Base-by-base conservation (phyloP, 2,329 filamentous ascomycete species). In the Colletotrichum nymphaeae region DNA sequence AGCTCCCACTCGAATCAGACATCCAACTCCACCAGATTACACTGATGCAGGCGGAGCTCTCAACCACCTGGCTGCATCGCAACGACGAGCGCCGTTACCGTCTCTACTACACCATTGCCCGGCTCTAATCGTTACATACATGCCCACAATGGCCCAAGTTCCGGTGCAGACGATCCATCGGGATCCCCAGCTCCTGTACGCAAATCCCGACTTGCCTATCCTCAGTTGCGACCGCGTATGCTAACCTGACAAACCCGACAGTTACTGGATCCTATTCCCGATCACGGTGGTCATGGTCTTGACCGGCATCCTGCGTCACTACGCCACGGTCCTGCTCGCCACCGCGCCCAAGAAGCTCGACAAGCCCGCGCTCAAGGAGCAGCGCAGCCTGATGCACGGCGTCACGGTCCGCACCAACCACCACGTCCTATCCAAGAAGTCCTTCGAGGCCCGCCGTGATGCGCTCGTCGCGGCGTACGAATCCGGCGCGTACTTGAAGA, bases 261-360 rank as follows among this genome's bases (percentile, higher is more conserved):
- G 97, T 86, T 98, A 98, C 89, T 99, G 97, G 97, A 99, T 99
- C 84, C 89, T 99, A 74, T 93, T 98, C 76, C 97, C 97, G 75
- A 99, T 99, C 83, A 98, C 96, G 59, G 89, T 98, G 79, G 97
- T 99, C 81, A 99, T 99, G 97, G 93, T 99, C 76, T 86, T 99
- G 75, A 99, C 97, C 19, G 97, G 97, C 79, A 92, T 99, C 70
- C 92, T 99, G 71, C 95, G 97, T 77, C 97, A 99, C 87, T 99
- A 98, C 83, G 95, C 95, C 67, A 95, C 94, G 73, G 93, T 97
- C n/a, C 90, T 99, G 72, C 94, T 99, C 85, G 92, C 95, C 79
- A 91, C 91, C 1, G 87, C 93, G 6, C 95, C 97, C 19, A 98
- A 98, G 86, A 93, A 93, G 80, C 90, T 93, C 82, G 90, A 94